Conservation (phyloP, 129 eudicot species). For the Lactuca saligna region DNA sequence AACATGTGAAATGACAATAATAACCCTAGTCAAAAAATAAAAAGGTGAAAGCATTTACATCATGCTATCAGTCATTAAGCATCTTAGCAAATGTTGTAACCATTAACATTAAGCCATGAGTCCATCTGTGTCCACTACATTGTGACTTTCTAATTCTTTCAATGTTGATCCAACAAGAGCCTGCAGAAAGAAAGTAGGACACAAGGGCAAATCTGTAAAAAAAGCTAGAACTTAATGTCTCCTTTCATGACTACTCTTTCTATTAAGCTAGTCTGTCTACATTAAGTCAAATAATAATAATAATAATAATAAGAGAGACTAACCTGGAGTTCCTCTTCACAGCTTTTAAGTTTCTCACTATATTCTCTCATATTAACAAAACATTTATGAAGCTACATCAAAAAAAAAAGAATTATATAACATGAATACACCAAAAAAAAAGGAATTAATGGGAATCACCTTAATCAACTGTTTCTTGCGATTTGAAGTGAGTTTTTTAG, state of each 20-base stretch:
- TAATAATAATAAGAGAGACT: slow-evolving; percentile 15
- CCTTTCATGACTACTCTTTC: too few species aligned
- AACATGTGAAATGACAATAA: slow-evolving; percentile 23
- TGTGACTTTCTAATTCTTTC: slow-evolving; percentile 41
- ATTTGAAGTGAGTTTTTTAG: slow-evolving; percentile 54
- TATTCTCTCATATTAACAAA: slow-evolving; percentile 59
- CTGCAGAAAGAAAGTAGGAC: slow-evolving; percentile 34
- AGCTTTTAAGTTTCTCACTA: slow-evolving; percentile 51
- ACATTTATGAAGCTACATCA: slow-evolving; percentile 64
- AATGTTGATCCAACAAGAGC: slow-evolving; percentile 54
- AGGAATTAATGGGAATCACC: slow-evolving; percentile 36
- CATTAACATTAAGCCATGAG: slow-evolving; percentile 26
- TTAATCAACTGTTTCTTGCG: slow-evolving; percentile 58
- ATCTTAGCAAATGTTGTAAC: slow-evolving; percentile 11
- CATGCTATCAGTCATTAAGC: slow-evolving; percentile 4
- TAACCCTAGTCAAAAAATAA: slow-evolving; percentile 4
- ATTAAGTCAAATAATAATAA: too few species aligned
- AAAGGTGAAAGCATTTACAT: slow-evolving; percentile 7
- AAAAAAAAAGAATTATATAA: not conserved
- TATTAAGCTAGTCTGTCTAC: too few species aligned
- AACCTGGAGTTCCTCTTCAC: slow-evolving; percentile 87
- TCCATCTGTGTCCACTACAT: slow-evolving; percentile 36
- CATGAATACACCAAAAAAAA: slow-evolving; percentile 6
- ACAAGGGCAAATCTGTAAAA: too few species aligned
- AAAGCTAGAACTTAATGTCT: too few species aligned